Evolutionary conservation across 352 stramenopile species (phyloP).

Genomic region (Pythium graminicola): DNA sequence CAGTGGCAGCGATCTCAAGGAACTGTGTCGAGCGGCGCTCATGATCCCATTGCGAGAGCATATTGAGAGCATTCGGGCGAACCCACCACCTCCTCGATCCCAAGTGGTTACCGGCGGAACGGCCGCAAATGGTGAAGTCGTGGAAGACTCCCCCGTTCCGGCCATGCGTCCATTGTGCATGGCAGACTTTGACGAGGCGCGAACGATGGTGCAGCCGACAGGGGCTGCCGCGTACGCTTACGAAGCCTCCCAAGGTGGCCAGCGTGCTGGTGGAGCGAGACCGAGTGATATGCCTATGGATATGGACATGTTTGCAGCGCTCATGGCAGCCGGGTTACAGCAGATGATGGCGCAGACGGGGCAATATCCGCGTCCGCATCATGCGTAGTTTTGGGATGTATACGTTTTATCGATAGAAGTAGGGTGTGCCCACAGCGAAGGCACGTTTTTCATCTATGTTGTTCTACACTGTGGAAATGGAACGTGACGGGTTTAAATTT

Average conservation of each 20-base stretch:
- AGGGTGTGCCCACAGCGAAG: not conserved
- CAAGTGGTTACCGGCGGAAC: constrained; percentile 15
- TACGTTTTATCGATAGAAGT: constrained; percentile 5
- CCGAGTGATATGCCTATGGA: constrained; percentile 45
- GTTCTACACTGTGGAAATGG: too few relatives aligned
- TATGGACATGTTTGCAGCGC: constrained; percentile 71
- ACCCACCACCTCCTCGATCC: constrained; percentile 28
- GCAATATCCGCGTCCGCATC: constrained; percentile 27
- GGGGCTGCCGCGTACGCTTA: constrained; percentile 78
- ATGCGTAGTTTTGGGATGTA: constrained; percentile 1
- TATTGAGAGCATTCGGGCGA: constrained; percentile 53
- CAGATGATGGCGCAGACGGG: constrained; percentile 58
- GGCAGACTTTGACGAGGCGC: constrained; percentile 79
- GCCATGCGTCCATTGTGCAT: constrained; percentile 69
- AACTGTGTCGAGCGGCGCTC: constrained; percentile 78
- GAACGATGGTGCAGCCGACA: constrained; percentile 81
- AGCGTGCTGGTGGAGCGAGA: constrained; percentile 13
- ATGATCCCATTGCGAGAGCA: constrained; percentile 86
- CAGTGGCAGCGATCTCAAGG: constrained; percentile 94
- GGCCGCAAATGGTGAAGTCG: constrained; percentile 21
- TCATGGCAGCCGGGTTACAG: constrained; percentile 79
- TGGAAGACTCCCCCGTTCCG: constrained; percentile 24
- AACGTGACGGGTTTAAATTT: not conserved
- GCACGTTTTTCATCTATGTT: not conserved
- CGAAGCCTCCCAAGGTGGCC: constrained; percentile 41